A percentile compares a stretch with the other conserved stretches of the same genome.
These are phyloP conservation scores for Lactarius sanguifluus DNA, from an alignment of 768 basidiomycete genomes.

Conservation along the genomic window DNA sequence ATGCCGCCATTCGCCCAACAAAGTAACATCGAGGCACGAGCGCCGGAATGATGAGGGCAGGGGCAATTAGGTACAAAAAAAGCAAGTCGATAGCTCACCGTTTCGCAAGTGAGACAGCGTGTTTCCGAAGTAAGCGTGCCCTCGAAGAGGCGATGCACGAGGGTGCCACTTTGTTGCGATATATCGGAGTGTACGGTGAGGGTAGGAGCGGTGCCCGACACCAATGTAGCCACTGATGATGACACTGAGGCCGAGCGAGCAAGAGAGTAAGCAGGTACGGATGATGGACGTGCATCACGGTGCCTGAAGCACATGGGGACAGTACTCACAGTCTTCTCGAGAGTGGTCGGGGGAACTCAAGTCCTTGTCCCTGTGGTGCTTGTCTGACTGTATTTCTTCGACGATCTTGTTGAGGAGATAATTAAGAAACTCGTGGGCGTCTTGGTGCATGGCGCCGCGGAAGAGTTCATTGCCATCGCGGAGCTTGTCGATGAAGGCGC, in stretches of 20 bases:
- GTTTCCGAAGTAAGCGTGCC: conserved; percentile 96
- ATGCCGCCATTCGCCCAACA: conserved; percentile 1
- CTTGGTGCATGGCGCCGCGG: conserved; percentile 90
- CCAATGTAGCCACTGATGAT: conserved; percentile 56
- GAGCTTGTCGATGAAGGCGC: conserved; percentile 90
- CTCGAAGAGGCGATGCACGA: conserved; percentile 92
- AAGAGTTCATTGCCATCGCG: conserved; percentile 92
- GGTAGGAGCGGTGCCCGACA: conserved; percentile 41
- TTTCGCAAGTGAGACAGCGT: conserved; percentile 96
- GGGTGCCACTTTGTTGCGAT: conserved; percentile 49
- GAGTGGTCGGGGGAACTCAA: conserved; percentile 31
- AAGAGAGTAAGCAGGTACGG: conserved; percentile 13
- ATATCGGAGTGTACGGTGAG: conserved; percentile 48
- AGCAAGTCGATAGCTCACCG: conserved; percentile 46
- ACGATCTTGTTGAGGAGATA: conserved; percentile 90
- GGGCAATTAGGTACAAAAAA: background rate
- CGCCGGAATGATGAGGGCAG: conserved; percentile 7
- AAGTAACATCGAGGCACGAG: conserved; percentile 10
- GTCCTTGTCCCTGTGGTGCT: conserved; percentile 36
- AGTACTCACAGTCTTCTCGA: conserved; percentile 65
- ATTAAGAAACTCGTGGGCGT: conserved; percentile 98
- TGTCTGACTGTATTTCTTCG: conserved; percentile 85
- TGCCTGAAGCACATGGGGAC: conserved; percentile 10
- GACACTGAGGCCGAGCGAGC: conserved; percentile 46
- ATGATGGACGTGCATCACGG: too few relatives aligned